Conservation (phyloP, 129 eudicot species). For the Chrysanthemum makinoi region DNA sequence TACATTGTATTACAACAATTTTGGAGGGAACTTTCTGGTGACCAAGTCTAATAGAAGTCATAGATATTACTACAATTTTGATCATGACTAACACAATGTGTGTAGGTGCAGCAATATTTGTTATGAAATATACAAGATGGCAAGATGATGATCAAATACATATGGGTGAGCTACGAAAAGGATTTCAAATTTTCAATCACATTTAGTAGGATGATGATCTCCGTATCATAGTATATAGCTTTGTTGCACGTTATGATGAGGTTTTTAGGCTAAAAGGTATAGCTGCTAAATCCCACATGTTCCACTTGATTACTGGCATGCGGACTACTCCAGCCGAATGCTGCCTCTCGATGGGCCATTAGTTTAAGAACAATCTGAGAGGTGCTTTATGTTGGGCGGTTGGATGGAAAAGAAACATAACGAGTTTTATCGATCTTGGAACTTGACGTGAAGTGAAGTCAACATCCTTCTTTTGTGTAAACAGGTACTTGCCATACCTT, state of each 20-base stretch:
- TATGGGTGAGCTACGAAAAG: no score
- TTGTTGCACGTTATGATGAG: no score
- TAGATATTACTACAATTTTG: no score
- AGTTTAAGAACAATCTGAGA: no score
- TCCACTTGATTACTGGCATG: slow-evolving; percentile 83
- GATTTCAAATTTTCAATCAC: slow-evolving; percentile 76
- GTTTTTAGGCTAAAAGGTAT: slow-evolving; percentile 65
- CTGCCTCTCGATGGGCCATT: slow-evolving; percentile 72
- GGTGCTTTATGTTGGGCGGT: no score
- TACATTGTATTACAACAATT: no score
- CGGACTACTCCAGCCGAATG: slow-evolving; percentile 95
- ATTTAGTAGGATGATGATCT: slow-evolving; percentile 70
- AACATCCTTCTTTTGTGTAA: slow-evolving; percentile 62
- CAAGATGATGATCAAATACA: slow-evolving; percentile 84
- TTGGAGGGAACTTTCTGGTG: no score
- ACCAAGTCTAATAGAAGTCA: no score
- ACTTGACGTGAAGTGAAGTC: background rate
- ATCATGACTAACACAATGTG: background rate
- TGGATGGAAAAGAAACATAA: no score
- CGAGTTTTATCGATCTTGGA: no score
- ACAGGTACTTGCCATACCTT: slow-evolving; percentile 81
- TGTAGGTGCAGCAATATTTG: slow-evolving; percentile 85
- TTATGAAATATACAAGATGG: slow-evolving; percentile 96
- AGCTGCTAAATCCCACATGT: slow-evolving; percentile 90
- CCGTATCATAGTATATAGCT: slow-evolving; percentile 56